Evolutionary conservation across 2,329 filamentous ascomycete genomes (phyloP).

Genomic region (Microcyclospora tardicrescens): DNA sequence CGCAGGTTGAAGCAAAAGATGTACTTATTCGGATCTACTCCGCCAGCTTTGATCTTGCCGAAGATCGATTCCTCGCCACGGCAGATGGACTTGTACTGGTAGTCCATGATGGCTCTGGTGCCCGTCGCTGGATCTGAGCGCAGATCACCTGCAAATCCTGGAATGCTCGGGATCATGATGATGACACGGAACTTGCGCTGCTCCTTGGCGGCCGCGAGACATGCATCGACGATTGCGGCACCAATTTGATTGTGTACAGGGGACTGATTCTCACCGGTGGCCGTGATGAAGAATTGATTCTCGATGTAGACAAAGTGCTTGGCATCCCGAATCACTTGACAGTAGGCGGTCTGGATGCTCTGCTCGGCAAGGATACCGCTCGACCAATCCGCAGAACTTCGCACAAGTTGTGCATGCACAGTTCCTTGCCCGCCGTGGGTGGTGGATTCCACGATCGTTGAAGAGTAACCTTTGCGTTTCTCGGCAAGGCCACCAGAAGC

Average conservation of each 20-base stretch:
- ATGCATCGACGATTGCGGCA: slow-evolving; percentile 77
- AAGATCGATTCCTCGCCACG: slow-evolving; percentile 87
- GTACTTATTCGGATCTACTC: slow-evolving; percentile 65
- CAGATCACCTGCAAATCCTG: slow-evolving; percentile 87
- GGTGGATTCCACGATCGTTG: slow-evolving; percentile 11
- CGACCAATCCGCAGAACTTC: slow-evolving; percentile 86
- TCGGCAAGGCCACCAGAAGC: slow-evolving; percentile 21
- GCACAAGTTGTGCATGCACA: slow-evolving; percentile 70
- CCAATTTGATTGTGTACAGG: slow-evolving; percentile 85
- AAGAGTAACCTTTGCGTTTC: slow-evolving; percentile 18
- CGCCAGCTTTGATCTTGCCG: slow-evolving; percentile 58
- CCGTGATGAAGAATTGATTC: slow-evolving; percentile 97
- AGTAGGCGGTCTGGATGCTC: slow-evolving; percentile 78
- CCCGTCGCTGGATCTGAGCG: slow-evolving; percentile 70
- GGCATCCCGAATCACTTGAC: slow-evolving; percentile 71
- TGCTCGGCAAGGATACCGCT: slow-evolving; percentile 76
- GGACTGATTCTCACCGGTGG: slow-evolving; percentile 74
- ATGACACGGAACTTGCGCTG: slow-evolving; percentile 83
- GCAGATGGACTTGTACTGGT: slow-evolving; percentile 92
- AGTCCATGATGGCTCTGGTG: slow-evolving; percentile 93
- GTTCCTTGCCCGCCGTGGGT: slow-evolving; percentile 46
- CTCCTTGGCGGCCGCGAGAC: slow-evolving; percentile 68
- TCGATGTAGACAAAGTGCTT: slow-evolving; percentile 95
- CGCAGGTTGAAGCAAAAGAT: slow-evolving; percentile 91
- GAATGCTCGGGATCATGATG: slow-evolving; percentile 77